phyloP scores from a whole-genome alignment of 2,329 filamentous ascomycete genomes.

The Pseudogymnoascus sp. region DNA sequence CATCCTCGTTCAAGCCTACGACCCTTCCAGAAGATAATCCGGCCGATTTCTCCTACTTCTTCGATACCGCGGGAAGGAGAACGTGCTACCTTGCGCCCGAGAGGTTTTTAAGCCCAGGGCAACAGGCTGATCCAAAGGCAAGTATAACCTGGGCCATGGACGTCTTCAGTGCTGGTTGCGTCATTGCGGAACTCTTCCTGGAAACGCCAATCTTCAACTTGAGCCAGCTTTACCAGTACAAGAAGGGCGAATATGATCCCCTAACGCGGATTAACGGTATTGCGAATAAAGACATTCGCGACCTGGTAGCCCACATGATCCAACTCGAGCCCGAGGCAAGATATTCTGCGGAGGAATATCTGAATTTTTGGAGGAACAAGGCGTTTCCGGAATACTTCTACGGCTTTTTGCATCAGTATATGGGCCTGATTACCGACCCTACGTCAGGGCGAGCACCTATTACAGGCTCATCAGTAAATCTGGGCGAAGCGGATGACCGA shows the following conservation, averaged over 20 bases:
- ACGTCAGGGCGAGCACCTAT: slow-evolving; percentile 67
- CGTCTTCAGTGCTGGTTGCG: slow-evolving; percentile 92
- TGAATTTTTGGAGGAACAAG: slow-evolving; percentile 84
- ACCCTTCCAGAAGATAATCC: slow-evolving; percentile 94
- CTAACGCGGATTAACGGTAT: slow-evolving; percentile 76
- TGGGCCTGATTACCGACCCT: slow-evolving; percentile 89
- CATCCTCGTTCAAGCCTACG: slow-evolving; percentile 87
- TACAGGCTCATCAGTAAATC: slow-evolving; percentile 58
- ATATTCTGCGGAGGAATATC: slow-evolving; percentile 87
- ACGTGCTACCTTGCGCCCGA: slow-evolving; percentile 96
- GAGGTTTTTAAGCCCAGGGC: slow-evolving; percentile 67
- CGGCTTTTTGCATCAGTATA: slow-evolving; percentile 93
- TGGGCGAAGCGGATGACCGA: slow-evolving; percentile 82
- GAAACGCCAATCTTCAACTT: slow-evolving; percentile 97
- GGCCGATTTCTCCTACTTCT: slow-evolving; percentile 95
- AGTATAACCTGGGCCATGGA: slow-evolving; percentile 91
- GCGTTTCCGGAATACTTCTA: slow-evolving; percentile 97
- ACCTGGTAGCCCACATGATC: slow-evolving; percentile 93
- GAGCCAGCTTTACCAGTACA: slow-evolving; percentile 90
- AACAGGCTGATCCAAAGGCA: slow-evolving; percentile 53
- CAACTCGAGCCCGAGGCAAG: slow-evolving; percentile 84
- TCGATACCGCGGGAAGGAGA: slow-evolving; percentile 81
- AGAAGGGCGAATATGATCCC: slow-evolving; percentile 85
- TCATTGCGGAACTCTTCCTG: slow-evolving; percentile 91
- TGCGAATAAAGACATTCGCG: slow-evolving; percentile 74